Evolutionary conservation across 441 rosid species (phyloP).

Genomic region (Iberis amara): DNA sequence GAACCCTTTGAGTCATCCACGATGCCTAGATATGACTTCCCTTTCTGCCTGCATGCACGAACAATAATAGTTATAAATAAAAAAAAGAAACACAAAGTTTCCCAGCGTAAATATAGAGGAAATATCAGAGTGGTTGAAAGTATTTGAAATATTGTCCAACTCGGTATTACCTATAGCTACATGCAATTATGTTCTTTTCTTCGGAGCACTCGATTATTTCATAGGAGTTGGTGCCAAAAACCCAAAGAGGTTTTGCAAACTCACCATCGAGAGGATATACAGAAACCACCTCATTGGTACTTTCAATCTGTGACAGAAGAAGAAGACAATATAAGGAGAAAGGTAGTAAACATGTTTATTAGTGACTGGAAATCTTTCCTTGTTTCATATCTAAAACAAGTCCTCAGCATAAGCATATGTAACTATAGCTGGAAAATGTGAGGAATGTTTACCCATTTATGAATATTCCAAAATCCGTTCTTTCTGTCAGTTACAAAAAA

Average conservation of each 20-base stretch:
- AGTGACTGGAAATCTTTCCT: not conserved
- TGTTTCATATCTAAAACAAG: slow-evolving; percentile 6
- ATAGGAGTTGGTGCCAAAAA: slow-evolving; percentile 73
- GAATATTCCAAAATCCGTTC: slow-evolving; percentile 83
- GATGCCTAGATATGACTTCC: slow-evolving; percentile 75
- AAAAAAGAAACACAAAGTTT: slow-evolving; percentile 6
- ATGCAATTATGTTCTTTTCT: slow-evolving; percentile 59
- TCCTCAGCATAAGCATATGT: slow-evolving; percentile 11
- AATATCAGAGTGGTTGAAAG: slow-evolving; percentile 15
- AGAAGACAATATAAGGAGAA: not conserved
- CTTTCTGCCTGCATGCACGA: slow-evolving; percentile 62
- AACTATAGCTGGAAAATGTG: slow-evolving; percentile 7
- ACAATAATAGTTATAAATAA: slow-evolving; percentile 12
- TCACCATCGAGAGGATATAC: slow-evolving; percentile 67
- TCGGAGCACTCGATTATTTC: slow-evolving; percentile 51
- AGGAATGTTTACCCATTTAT: slow-evolving; percentile 65
- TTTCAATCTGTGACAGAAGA: slow-evolving; percentile 47
- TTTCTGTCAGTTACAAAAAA: slow-evolving; percentile 72
- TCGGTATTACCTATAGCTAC: slow-evolving; percentile 64
- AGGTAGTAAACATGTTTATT: not conserved
- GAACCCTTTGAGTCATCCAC: slow-evolving; percentile 58
- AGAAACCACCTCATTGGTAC: slow-evolving; percentile 47
- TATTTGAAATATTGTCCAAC: slow-evolving; percentile 17
- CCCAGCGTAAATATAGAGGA: not conserved
- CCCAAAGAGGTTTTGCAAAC: slow-evolving; percentile 80